These are phyloP conservation scores for Tarenaya hassleriana DNA, from an alignment of 345 rosid species.

Conservation along the genomic window DNA sequence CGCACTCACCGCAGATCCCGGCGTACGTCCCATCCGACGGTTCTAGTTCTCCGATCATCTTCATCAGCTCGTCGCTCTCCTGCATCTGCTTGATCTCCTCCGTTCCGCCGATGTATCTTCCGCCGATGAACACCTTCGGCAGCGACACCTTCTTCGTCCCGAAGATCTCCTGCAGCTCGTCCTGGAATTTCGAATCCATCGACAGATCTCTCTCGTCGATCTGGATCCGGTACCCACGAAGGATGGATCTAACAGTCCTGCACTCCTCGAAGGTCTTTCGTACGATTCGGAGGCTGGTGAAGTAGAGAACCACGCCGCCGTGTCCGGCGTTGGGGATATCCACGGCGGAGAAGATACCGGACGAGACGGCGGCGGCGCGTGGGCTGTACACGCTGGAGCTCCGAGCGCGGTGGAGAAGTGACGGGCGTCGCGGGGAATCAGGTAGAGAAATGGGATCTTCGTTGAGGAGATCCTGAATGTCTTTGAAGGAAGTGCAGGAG, in stretches of 20 bases:
- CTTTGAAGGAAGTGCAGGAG: slow-evolving; percentile 55
- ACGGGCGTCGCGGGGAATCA: slow-evolving; percentile 29
- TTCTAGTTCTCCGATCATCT: slow-evolving; percentile 29
- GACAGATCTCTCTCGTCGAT: slow-evolving; percentile 80
- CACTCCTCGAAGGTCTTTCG: slow-evolving; percentile 78
- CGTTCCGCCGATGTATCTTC: slow-evolving; percentile 42
- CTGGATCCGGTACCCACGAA: slow-evolving; percentile 40
- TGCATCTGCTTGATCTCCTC: slow-evolving; percentile 37
- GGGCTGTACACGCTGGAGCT: slow-evolving; percentile 36
- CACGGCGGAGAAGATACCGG: slow-evolving; percentile 12
- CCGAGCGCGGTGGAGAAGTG: slow-evolving; percentile 61
- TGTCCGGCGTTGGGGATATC: slow-evolving; percentile 27
- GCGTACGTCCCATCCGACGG: slow-evolving; percentile 7
- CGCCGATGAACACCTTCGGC: slow-evolving; percentile 49
- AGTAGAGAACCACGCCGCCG: slow-evolving; percentile 50
- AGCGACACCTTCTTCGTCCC: slow-evolving; percentile 25
- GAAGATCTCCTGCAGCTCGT: slow-evolving; percentile 45
- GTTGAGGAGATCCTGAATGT: slow-evolving; percentile 33
- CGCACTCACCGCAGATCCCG: slow-evolving; percentile 34
- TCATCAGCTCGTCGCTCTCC: slow-evolving; percentile 44
- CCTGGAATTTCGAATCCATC: slow-evolving; percentile 48
- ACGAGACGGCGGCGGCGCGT: slow-evolving; percentile 25
- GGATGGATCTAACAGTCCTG: slow-evolving; percentile 48
- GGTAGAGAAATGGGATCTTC: slow-evolving; percentile 13
- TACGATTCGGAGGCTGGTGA: slow-evolving; percentile 71